Conservation (phyloP, 768 basidiomycete genomes). For the Calocybe gangraenosa region DNA sequence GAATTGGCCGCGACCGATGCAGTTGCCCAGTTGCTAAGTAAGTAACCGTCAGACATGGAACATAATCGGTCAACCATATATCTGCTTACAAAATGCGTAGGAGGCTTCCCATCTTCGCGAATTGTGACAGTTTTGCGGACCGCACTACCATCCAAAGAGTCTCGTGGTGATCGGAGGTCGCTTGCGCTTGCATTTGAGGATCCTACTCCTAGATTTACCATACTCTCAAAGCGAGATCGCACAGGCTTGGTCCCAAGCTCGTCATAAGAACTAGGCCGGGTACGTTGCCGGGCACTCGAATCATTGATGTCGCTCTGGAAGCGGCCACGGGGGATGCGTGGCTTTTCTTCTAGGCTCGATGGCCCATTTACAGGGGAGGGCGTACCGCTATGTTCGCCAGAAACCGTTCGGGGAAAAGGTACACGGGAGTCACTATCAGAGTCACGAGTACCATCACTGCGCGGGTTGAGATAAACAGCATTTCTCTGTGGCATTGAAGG, state of each 20-base stretch:
- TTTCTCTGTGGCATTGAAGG: slow-evolving; percentile 34
- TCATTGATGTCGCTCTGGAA: slow-evolving; percentile 71
- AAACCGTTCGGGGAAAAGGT: slow-evolving; percentile 57
- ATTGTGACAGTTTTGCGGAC: slow-evolving; percentile 70
- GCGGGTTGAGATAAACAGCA: slow-evolving; percentile 42
- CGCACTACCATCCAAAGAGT: slow-evolving; percentile 61
- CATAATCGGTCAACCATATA: slow-evolving; percentile 4
- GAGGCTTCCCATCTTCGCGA: slow-evolving; percentile 74
- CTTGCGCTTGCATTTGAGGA: slow-evolving; percentile 56
- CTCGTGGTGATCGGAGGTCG: slow-evolving; percentile 52
- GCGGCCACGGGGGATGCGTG: slow-evolving; percentile 50
- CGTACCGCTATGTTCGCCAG: slow-evolving; percentile 29
- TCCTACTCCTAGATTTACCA: slow-evolving; percentile 56
- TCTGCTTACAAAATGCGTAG: slow-evolving; percentile 75
- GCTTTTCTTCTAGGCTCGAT: slow-evolving; percentile 28
- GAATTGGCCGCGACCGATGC: slow-evolving; percentile 96
- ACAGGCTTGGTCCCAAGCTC: slow-evolving; percentile 52
- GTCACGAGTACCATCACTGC: slow-evolving; percentile 28
- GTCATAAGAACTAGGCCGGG: slow-evolving; percentile 65
- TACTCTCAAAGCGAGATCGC: slow-evolving; percentile 68
- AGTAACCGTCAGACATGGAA: too few species aligned
- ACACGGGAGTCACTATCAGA: slow-evolving; percentile 40
- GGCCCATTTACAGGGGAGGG: slow-evolving; percentile 35
- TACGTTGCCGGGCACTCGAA: slow-evolving; percentile 45
- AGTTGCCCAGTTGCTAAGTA: slow-evolving; percentile 91